Evolutionary conservation across 116 monocot species (phyloP).

Genomic region (Papilionanthe hybrid): DNA sequence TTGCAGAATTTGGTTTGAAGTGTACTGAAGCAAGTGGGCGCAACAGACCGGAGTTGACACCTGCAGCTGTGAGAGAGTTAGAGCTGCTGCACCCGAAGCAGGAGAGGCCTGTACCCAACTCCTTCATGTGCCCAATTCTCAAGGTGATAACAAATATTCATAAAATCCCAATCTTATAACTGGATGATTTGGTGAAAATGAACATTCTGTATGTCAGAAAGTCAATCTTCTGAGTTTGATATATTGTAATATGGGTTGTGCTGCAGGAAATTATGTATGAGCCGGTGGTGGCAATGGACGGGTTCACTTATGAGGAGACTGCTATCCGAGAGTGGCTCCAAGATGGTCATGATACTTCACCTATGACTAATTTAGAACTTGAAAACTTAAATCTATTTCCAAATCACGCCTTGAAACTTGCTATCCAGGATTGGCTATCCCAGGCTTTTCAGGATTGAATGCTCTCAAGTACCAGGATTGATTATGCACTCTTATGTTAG

Average conservation of each 20-base stretch:
- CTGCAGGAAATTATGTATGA: slow-evolving; percentile 86
- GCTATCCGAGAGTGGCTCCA: slow-evolving; percentile 57
- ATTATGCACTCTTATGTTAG: background rate
- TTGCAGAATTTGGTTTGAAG: slow-evolving; percentile 66
- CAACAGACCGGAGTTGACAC: slow-evolving; percentile 51
- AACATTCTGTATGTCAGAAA: too few relatives aligned
- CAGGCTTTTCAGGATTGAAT: slow-evolving; percentile 18
- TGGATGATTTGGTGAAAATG: too few relatives aligned
- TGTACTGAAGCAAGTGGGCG: slow-evolving; percentile 34
- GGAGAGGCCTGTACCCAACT: slow-evolving; percentile 52
- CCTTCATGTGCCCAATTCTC: slow-evolving; percentile 79
- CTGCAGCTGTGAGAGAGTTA: slow-evolving; percentile 50
- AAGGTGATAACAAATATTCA: slow-evolving; percentile 25
- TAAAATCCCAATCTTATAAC: too few relatives aligned
- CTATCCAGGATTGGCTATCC: slow-evolving; percentile 82
- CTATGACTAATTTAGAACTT: slow-evolving; percentile 75
- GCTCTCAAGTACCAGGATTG: background rate
- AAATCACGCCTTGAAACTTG: slow-evolving; percentile 59
- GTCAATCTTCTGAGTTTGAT: background rate
- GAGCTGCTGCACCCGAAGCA: slow-evolving; percentile 42
- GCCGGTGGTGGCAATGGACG: slow-evolving; percentile 75
- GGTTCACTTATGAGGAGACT: slow-evolving; percentile 73
- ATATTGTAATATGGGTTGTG: background rate
- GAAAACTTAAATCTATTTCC: slow-evolving; percentile 57
- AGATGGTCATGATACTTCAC: slow-evolving; percentile 66